Base-by-base conservation (phyloP, 176 grass and related monocot species). In the Zizania latifolia region DNA sequence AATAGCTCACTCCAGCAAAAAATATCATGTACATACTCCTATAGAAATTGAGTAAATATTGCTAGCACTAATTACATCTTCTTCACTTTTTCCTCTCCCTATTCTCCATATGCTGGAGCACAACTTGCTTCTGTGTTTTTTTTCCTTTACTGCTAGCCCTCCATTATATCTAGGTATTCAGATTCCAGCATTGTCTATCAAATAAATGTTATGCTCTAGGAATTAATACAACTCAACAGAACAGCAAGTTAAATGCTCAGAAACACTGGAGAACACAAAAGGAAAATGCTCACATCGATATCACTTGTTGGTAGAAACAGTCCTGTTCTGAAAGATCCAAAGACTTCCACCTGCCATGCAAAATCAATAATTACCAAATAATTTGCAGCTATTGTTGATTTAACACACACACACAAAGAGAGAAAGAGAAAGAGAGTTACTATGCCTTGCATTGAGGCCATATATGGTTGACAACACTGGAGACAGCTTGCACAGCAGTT, bases 241-340 rank as follows among this genome's bases (percentile, higher is more conserved):
- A 69, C 29, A 28, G 30, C 29, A 77, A 65, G 16, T 72, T 15
- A 70, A 58, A 37, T 31, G 10, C 24, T 62, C 8, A 82, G 72
- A 73, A 33, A 6, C 8, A 78, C 15, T 61, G 5, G 58, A 45
- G n/a, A 62, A 40, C 39, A 79, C 31, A 27, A 83, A 71, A 75
- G 32, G 10, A 62, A 74, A 80, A 68, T 19, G 44, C 79, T 84
- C 85, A 88, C 95, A 80, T 99, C 92, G 2, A 99, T 62, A 82
- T 94, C 96, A 65, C 96, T 99, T 57, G 91, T 94, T 67, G 96
- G 96, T 70, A 99, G 73, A 81, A 95, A 99, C 1, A 99, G 85
- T 50, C 96, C 92, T 65, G 92, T 99, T 66, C 89, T 99, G 59
- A 99, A 94, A 72, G 92, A 99, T 88, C 96, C 96, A 80, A 94